phyloP scores from a whole-genome alignment of 2,329 filamentous ascomycete genomes.

The Penicillium capsulatum region DNA sequence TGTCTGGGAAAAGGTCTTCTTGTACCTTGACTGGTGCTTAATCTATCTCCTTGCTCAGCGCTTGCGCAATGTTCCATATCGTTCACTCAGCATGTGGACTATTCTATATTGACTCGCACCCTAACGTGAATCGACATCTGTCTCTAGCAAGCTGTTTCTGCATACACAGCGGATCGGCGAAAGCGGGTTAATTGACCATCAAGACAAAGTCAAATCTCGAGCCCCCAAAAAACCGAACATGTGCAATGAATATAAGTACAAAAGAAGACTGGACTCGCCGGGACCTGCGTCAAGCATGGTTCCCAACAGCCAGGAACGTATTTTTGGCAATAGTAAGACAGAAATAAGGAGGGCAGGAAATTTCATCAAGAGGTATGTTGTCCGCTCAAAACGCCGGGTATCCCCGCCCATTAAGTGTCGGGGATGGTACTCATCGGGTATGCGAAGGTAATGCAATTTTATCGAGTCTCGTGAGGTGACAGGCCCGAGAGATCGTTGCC shows the following conservation, averaged over 20 bases:
- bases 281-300: slow-evolving; percentile 12
- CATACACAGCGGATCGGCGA: too few relatives aligned
- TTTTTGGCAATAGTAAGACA: slow-evolving; percentile 12
- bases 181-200: not conserved
- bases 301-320: slow-evolving; percentile 17
- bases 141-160: too few relatives aligned
- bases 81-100: too few relatives aligned
- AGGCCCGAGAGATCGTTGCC: slow-evolving; percentile 5
- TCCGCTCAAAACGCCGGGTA: slow-evolving; percentile 27
- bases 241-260: slow-evolving; percentile 30
- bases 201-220: slow-evolving; percentile 1
- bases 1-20: slow-evolving; percentile 26
- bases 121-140: not conserved
- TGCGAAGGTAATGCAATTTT: slow-evolving; percentile 21
- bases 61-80: not conserved
- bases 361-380: slow-evolving; percentile 23
- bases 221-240: slow-evolving; percentile 12
- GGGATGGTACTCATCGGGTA: slow-evolving; percentile 24
- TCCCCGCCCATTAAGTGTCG: slow-evolving; percentile 18
- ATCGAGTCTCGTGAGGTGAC: slow-evolving; percentile 11
- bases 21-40: slow-evolving; percentile 23
- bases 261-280: slow-evolving; percentile 19
- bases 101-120: not conserved
- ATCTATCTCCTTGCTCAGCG: slow-evolving; percentile 17
- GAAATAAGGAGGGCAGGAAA: slow-evolving; percentile 7